These are phyloP conservation scores for Chlamydomonas sp. DNA, from an alignment of 139 green algal species.

Conservation along the genomic window DNA sequence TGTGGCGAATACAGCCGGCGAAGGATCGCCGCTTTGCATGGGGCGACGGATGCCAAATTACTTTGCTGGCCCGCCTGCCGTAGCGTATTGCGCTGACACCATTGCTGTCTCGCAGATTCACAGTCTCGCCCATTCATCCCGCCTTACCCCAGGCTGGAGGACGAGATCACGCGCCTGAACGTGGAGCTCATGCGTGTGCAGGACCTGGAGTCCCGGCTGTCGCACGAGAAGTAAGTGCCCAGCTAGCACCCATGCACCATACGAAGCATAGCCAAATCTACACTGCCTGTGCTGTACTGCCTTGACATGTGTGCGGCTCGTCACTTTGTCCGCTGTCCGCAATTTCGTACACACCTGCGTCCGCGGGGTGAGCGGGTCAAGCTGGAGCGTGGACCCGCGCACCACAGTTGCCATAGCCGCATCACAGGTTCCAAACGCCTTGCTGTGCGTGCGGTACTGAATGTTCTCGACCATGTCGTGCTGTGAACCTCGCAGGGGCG, in stretches of 20 bases:
- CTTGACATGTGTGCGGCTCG: too few relatives aligned
- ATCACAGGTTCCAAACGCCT: too few relatives aligned
- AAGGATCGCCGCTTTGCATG: background rate
- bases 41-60: background rate
- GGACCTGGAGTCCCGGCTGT: conserved; percentile 39
- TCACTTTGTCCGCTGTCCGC: too few relatives aligned
- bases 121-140: background rate
- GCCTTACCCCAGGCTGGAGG: conserved; percentile 41
- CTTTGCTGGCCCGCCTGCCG: background rate
- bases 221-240: conserved; percentile 38
- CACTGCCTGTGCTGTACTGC: background rate
- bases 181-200: conserved; percentile 48
- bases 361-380: too few relatives aligned
- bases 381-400: too few relatives aligned
- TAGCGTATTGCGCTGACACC: background rate
- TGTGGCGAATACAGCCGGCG: background rate
- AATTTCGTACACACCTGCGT: too few relatives aligned
- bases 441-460: background rate
- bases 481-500: conserved; percentile 40
- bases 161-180: conserved; percentile 48
- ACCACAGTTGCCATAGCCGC: too few relatives aligned
- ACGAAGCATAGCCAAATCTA: too few relatives aligned
- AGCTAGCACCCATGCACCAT: background rate
- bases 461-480: background rate
- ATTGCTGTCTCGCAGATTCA: background rate